These are phyloP conservation scores for Lactarius hengduanensis DNA, from an alignment of 768 basidiomycete genomes.

Conservation along the genomic window DNA sequence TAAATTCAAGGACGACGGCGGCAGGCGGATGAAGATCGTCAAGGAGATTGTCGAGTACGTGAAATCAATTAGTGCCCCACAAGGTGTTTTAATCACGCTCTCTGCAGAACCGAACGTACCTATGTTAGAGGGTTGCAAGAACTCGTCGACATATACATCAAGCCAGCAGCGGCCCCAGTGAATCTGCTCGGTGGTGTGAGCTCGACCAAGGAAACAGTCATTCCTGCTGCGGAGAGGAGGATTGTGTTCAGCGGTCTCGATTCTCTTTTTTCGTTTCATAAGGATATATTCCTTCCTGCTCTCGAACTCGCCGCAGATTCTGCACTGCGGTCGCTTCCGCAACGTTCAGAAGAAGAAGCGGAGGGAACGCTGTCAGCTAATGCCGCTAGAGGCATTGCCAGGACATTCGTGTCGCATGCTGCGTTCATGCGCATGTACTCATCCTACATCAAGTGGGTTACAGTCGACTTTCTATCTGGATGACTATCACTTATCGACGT, in stretches of 20 bases:
- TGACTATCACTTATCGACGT: conserved; percentile 21
- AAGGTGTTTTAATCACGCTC: conserved; percentile 25
- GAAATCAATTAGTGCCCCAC: conserved; percentile 14
- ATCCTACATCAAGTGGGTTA: conserved; percentile 89
- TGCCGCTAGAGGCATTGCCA: conserved; percentile 79
- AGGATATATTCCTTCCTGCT: conserved; percentile 88
- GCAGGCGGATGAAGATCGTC: conserved; percentile 78
- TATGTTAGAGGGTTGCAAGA: conserved; percentile 95
- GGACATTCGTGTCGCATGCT: conserved; percentile 89
- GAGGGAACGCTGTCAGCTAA: conserved; percentile 72
- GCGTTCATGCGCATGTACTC: conserved; percentile 99
- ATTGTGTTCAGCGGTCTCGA: conserved; percentile 92
- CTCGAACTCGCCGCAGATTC: conserved; percentile 76
- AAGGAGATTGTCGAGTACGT: conserved; percentile 90
- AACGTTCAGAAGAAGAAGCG: conserved; percentile 53
- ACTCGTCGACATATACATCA: conserved; percentile 93
- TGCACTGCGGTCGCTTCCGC: conserved; percentile 51
- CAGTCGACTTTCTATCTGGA: conserved; percentile 16
- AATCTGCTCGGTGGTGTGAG: conserved; percentile 69
- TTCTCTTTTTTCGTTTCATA: conserved; percentile 87
- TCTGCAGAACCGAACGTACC: conserved; percentile 81
- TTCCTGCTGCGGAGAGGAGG: conserved; percentile 83
- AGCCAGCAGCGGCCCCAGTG: conserved; percentile 70
- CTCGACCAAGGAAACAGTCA: conserved; percentile 76
- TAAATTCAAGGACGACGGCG: conserved; percentile 89